Percentiles rank a stretch among this genome's conserved stretches.
Evolutionary conservation across 768 basidiomycete species (phyloP).

Genomic region (Astraeus odoratus): DNA sequence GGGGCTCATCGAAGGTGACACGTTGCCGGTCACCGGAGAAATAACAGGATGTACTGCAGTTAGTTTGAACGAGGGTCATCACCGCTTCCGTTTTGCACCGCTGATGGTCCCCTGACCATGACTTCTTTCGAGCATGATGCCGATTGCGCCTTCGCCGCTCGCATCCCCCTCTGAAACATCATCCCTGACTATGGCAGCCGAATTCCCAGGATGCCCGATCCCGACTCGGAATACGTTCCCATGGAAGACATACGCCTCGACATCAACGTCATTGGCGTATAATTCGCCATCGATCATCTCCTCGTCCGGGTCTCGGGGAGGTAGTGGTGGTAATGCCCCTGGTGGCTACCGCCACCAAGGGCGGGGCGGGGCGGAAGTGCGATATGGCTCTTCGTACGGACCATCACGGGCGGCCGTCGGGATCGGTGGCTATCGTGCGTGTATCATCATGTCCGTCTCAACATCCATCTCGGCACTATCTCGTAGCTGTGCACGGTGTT

Average conservation of each 20-base stretch:
- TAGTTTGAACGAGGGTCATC: neutral
- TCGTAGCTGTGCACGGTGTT: slow-evolving; percentile 15
- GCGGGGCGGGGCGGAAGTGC: too few species aligned
- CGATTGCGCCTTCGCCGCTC: neutral
- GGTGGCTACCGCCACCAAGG: neutral
- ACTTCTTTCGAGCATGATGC: neutral
- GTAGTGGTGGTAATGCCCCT: neutral
- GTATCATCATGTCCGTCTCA: slow-evolving; percentile 17
- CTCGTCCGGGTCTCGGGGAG: slow-evolving; percentile 13
- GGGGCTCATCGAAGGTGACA: too few species aligned
- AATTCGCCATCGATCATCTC: slow-evolving; percentile 23
- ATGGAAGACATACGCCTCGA: neutral
- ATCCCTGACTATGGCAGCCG: neutral
- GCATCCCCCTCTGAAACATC: neutral
- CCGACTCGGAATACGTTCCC: neutral
- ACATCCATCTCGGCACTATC: slow-evolving; percentile 30
- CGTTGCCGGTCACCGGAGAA: too few species aligned
- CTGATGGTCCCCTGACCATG: neutral
- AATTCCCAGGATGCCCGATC: neutral
- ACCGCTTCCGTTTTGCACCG: slow-evolving; percentile 2
- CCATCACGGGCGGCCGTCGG: slow-evolving; percentile 15
- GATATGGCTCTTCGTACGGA: slow-evolving; percentile 25
- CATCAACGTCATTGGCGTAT: slow-evolving; percentile 9
- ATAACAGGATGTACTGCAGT: too few species aligned
- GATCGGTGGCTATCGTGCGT: slow-evolving; percentile 9